Base-by-base conservation (phyloP, 257 asterid species). In the Nicotiana obtusifolia region DNA sequence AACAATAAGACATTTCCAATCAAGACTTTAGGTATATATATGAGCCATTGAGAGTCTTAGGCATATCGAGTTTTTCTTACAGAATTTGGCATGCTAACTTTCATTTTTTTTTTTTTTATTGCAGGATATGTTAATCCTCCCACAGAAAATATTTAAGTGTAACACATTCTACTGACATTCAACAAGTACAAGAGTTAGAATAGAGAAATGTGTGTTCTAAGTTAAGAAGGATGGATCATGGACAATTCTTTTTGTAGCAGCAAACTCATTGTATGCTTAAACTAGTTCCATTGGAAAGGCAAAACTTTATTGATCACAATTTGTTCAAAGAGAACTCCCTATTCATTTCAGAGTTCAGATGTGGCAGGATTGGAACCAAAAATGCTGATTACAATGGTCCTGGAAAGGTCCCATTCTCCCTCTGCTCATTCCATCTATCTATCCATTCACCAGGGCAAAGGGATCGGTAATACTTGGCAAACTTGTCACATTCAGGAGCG, bases 391-490 rank as follows among this genome's bases (percentile, higher is more conserved):
- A 95, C 81, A 94, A 88, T 77, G 98, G 98, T 76, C 99, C 99
- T 35, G 98, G 97, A 83, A 95, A 95, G 54, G 98, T 91, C 65
- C 97, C 99, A 59, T 91, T 95, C 87, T 95, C 99, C 90, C 99
- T 88, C 85, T 95, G 99, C 88, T 94, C 99, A 31, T 95, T 95
- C 98, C 99, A 94, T 87, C 88, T 91, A n/a, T 95, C 99, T 26
- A 95, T 35, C 99, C 99, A 94, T 95, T 95, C 99, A 67, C 97
- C 95, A 0, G 99, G 99, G 84, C 99, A 95, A 77, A 95, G 97
- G 85, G 97, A 79, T 54, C 99, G 97, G 77, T 95, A 94, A 82
- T 94, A 95, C 81, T 95, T 95, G 65, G 98, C 98, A 76, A 95
- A 95, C 91, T 93, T 94, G 83, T 95, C 90, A 79, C 99, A 95